Evolutionary conservation across 345 rosid species (phyloP), one percentile per base, ranked within the genome.

Genomic region (Populus pruinosa): DNA sequence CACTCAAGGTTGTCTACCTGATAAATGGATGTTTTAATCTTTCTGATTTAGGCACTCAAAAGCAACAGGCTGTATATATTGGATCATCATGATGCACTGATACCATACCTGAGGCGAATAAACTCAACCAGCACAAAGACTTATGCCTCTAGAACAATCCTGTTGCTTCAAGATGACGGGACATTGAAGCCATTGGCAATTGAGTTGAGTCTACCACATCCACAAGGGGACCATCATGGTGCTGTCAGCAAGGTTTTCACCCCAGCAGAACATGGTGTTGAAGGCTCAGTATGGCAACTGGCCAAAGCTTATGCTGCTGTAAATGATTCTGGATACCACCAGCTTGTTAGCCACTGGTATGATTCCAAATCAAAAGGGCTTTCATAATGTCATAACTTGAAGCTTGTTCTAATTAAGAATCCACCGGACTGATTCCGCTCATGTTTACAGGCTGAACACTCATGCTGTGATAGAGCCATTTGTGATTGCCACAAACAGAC

Each of bases 401-500:
- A 80, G 41, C 47, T 66, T 69, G 43, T 47, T 71, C 62, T n/a
- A 4, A 35, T 33, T 31, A 36, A 36, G 35, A 44, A 55, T 61
- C 36, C 66, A 41, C 31, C 64, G 9, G 33, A 62, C 33, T 47
- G 27, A 53, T 31, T 70, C 49, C 49, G 44, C 20, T 55, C 33
- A 5, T 23, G 4, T 69, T 82, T 80, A 74, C 82, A 94, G 97
- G 98, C 86, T 94, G 85, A 79, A 83, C 77, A 94, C 98, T 1
- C 98, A 95, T 81, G 98, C 96, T 8, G 91, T 83, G 8, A 95
- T 93, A 75, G 99, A 95, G 84, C 98, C 98, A 25, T 89, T 94
- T 70, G 76, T 93, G 66, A 90, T 94, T 14, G 98, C 98, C 35
- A 81, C 94, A n/a, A 90, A 89, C 70, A 85, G 98, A 75, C 97